Evolutionary conservation across 768 basidiomycete species (phyloP).

Genomic region (Clitopilus hobsonii): DNA sequence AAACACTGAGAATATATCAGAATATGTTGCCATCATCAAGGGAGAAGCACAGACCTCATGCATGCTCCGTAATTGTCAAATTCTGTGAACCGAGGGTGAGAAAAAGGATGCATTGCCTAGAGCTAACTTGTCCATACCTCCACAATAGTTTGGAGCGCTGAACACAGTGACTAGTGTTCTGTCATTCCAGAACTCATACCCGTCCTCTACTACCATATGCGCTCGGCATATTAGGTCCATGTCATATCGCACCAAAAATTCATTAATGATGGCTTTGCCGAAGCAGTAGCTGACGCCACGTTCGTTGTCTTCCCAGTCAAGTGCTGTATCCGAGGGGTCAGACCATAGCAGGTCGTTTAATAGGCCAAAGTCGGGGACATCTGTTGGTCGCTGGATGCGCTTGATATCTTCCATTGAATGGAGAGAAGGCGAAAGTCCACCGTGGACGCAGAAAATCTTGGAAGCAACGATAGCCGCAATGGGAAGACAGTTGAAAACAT

Average conservation of each 20-base stretch:
- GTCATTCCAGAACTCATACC: conserved; percentile 99
- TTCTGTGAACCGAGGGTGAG: conserved; percentile 39
- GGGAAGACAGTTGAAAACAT: conserved; percentile 98
- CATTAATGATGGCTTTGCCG: conserved; percentile 95
- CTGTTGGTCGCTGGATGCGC: conserved; percentile 95
- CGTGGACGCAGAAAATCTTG: conserved; percentile 99
- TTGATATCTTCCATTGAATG: conserved; percentile 99
- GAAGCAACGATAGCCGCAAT: conserved; percentile 98
- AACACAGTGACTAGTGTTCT: conserved; percentile 97
- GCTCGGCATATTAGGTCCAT: conserved; percentile 99
- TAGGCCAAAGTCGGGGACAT: conserved; percentile 97
- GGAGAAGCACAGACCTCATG: conserved; percentile 65
- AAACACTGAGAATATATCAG: conserved; percentile 55
- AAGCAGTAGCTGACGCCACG: conserved; percentile 99
- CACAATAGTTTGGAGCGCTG: conserved; percentile 95
- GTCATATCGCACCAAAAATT: conserved; percentile 91
- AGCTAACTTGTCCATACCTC: conserved; percentile 68
- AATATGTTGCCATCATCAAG: conserved; percentile 6
- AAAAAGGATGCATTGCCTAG: conserved; percentile 1
- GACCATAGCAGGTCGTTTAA: conserved; percentile 98
- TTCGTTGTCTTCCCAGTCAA: conserved; percentile 99
- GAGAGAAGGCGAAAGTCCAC: conserved; percentile 88
- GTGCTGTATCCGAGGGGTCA: conserved; percentile 94
- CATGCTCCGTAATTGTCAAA: conserved; percentile 95
- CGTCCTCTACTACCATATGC: conserved; percentile 99